A percentile compares a stretch with the other conserved stretches of the same genome.
Conservation (phyloP, 75 land plant genomes). For the Azolla pinnata region DNA sequence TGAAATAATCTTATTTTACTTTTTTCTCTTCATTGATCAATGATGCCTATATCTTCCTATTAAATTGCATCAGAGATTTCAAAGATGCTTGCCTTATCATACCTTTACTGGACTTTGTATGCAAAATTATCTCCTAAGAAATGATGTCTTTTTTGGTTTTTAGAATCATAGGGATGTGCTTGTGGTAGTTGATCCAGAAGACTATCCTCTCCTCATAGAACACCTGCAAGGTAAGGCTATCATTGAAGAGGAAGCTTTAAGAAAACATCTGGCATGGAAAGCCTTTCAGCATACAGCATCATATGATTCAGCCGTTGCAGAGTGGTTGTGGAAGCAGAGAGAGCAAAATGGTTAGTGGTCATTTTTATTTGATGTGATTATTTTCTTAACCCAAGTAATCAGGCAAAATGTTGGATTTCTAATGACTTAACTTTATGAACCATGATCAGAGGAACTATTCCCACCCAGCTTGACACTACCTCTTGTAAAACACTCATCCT, state of each 20-base stretch:
- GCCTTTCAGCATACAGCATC: slow-evolving; percentile 95
- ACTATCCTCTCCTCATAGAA: slow-evolving; percentile 65
- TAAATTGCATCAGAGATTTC: too few species aligned
- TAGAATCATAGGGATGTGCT: slow-evolving; percentile 97
- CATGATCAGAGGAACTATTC: slow-evolving; percentile 34
- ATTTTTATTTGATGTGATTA: too few species aligned
- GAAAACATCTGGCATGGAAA: slow-evolving; percentile 90
- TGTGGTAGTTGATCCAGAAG: slow-evolving; percentile 81
- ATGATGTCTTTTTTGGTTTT: background rate
- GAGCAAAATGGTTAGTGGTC: too few species aligned
- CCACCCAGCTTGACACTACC: slow-evolving; percentile 73
- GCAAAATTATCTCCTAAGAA: too few species aligned
- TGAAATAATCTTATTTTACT: too few species aligned
- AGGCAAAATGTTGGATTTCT: too few species aligned
- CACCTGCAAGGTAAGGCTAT: slow-evolving; percentile 46
- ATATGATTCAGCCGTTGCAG: slow-evolving; percentile 95
- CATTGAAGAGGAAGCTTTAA: slow-evolving; percentile 35
- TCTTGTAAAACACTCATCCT: slow-evolving; percentile 43
- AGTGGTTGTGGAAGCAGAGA: slow-evolving; percentile 91
- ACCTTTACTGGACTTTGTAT: too few species aligned
- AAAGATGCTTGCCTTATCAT: too few species aligned
- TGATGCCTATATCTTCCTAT: too few species aligned
- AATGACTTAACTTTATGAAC: too few species aligned
- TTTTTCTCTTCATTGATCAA: too few species aligned
- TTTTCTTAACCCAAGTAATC: too few species aligned